These are phyloP conservation scores for Ogataea angusta DNA, from an alignment of 805 yeast species.

Conservation along the genomic window DNA sequence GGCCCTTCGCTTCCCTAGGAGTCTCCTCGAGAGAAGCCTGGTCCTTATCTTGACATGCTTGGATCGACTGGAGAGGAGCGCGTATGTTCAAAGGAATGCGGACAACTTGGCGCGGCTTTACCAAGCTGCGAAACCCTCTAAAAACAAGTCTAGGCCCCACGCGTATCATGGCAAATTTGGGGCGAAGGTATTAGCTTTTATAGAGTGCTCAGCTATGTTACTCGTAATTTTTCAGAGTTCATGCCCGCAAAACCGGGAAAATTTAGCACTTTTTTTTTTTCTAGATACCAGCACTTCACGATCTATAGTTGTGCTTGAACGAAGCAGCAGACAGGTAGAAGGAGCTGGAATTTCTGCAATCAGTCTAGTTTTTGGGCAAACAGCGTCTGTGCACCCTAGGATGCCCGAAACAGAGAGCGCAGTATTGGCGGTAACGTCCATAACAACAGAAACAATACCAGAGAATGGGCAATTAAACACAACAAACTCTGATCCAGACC, in stretches of 20 bases:
- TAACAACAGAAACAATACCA: constrained; percentile 4
- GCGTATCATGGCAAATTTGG: background rate
- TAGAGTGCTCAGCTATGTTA: constrained; percentile 1
- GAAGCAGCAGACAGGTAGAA: background rate
- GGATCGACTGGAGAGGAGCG: constrained; percentile 1
- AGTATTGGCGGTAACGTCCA: constrained; percentile 10
- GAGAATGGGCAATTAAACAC: constrained; percentile 2
- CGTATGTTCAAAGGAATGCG: constrained; percentile 4
- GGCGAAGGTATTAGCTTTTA: background rate
- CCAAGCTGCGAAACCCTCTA: background rate
- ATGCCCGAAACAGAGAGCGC: constrained; percentile 2
- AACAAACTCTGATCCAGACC: constrained; percentile 3
- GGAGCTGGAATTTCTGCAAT: background rate
- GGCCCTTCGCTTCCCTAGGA: background rate
- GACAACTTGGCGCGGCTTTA: background rate
- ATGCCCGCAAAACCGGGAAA: constrained; percentile 2
- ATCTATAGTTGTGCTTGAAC: background rate
- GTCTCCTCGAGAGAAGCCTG: background rate
- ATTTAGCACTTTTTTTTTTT: constrained; percentile 4
- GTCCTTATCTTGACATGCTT: background rate
- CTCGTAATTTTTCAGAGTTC: constrained; percentile 6
- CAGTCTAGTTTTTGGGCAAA: background rate
- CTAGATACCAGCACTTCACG: background rate
- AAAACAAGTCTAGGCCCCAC: background rate
- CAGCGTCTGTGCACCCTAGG: background rate